Base-by-base conservation (phyloP, 805 yeast genomes). In the Hanseniaspora vineae region DNA sequence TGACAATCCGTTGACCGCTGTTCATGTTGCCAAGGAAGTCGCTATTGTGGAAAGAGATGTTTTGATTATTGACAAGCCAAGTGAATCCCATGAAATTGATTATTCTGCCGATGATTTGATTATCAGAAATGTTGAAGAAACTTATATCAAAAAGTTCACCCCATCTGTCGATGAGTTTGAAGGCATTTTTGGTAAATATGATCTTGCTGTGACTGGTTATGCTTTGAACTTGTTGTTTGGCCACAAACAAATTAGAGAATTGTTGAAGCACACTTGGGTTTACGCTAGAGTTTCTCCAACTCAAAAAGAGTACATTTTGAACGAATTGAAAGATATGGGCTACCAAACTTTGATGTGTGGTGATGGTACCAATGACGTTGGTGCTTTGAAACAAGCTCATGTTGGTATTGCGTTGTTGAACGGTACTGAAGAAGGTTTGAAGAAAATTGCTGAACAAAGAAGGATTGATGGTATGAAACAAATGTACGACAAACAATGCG, bases 291-390 rank as follows among this genome's bases (percentile, higher is more conserved):
- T 92, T 32, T 90, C 97, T 6, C 98, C 98, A 39, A 60, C 83
- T 23, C 98, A 92, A 69, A 92, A 92, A 68, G 98, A 92, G 67
- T 87, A 83, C 55, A 80, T 92, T 57, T 72, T 92, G 58, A 81
- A 80, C 52, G 76, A 88, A 37, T 76, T 86, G 64, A 92, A 90
- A 65, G 81, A 78, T 52, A 75, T 86, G 63, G 96, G 96, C 23
- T 92, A 90, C 67, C 83, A 78, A 60, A 92, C 97, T 20, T 75
- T 92, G 58, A 92, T 92, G 98, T 92, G 98, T 68, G 98, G 98
- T 73, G 98, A 92, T 68, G 98, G 98, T 68, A 92, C 98, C n/a
- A 92, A 92, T 62, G 98, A 92, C 72, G 98, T 92, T 45, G 98
- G 98, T 66, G 98, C 98, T 47, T 77, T 92, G 68, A 92, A 92